A percentile compares a stretch with the other conserved stretches of the same genome.
Conservation (phyloP, 2,329 filamentous ascomycete genomes). For the Amphichorda felina region DNA sequence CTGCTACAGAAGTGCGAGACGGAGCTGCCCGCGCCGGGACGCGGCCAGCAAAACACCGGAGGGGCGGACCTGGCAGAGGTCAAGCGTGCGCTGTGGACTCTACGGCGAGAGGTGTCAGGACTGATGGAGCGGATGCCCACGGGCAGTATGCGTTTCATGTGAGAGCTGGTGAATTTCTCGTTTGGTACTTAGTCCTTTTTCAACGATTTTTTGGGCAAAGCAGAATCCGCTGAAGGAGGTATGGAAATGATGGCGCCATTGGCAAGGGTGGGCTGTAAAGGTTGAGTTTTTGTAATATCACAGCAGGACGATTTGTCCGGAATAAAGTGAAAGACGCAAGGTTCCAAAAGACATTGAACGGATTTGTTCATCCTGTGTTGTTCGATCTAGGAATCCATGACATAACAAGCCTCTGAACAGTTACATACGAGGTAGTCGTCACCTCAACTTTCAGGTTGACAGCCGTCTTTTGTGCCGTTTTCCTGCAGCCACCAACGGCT, state of each 20-base stretch:
- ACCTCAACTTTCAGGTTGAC: no score
- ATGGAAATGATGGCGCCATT: background rate
- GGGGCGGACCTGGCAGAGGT: slow-evolving; percentile 32
- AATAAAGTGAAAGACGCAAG: background rate
- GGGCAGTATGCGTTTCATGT: slow-evolving; percentile 28
- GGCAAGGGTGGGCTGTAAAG: slow-evolving; percentile 1
- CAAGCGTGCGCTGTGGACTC: slow-evolving; percentile 25
- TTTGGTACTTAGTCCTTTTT: background rate
- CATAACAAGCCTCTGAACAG: no score
- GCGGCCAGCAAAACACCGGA: slow-evolving; percentile 30
- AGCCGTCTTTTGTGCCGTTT: no score
- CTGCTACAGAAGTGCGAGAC: slow-evolving; percentile 37
- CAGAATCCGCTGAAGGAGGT: background rate
- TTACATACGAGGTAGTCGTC: no score
- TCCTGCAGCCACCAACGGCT: no score
- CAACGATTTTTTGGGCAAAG: no score
- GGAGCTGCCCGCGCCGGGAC: slow-evolving; percentile 24
- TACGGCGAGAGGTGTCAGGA: slow-evolving; percentile 30
- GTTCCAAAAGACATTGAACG: background rate
- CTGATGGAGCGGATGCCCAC: slow-evolving; percentile 29
- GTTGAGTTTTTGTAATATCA: background rate
- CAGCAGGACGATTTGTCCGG: background rate
- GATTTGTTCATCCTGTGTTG: no score
- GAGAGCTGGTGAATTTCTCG: background rate
- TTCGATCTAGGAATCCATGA: no score